Evolutionary conservation across 768 basidiomycete species (phyloP), one percentile per base, ranked within the genome.

Genomic region (Tylopilus cervinicoccineus): DNA sequence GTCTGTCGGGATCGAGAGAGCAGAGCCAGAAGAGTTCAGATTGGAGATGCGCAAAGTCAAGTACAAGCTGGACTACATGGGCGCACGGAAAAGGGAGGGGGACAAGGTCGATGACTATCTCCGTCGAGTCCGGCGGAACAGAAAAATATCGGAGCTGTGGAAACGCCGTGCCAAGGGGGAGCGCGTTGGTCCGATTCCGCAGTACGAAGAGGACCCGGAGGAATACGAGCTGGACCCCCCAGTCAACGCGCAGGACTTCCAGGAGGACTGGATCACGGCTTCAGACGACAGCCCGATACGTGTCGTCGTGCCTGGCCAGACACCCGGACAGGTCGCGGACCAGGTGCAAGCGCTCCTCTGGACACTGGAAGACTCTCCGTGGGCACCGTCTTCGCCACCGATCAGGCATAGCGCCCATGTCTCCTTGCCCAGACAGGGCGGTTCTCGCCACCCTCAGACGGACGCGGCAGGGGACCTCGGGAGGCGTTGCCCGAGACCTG

Each of bases 1-100:
- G 5, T 58, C 63, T 0, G 46, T 77, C 5, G 61, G 62, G 14
- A 62, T 83, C 14, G 53, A 54, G 19, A 57, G 53, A 11, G 74
- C 75, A 2, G 67, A 66, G 16, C 61, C 63, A 5, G 68, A 63
- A 2, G 75, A 80, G 17, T 67, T 83, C 27, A 62, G 59, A 14
- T 33, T 72, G 49, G 83, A 84, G 52, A 76, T 80, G 72, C 71
- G 80, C 44, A 74, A 76, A 47, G 76, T 83, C 51, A 75, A 72
- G 56, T 79, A 72, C 62, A 70, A 76, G 53, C 71, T 84, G n/a
- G 70, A 81, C 57, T 72, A 69, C 44, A 53, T 64, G 36, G 68
- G 61, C 22, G 70, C 73, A 1, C 64, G 69, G 17, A 53, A 59
- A 45, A 64, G 50, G 38, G 76, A 76, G 53, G 51, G 56, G 4